Evolutionary conservation across 2,329 filamentous ascomycete genomes (phyloP), one percentile per base, ranked within the genome.

Genomic region (Trichophyton simii): DNA sequence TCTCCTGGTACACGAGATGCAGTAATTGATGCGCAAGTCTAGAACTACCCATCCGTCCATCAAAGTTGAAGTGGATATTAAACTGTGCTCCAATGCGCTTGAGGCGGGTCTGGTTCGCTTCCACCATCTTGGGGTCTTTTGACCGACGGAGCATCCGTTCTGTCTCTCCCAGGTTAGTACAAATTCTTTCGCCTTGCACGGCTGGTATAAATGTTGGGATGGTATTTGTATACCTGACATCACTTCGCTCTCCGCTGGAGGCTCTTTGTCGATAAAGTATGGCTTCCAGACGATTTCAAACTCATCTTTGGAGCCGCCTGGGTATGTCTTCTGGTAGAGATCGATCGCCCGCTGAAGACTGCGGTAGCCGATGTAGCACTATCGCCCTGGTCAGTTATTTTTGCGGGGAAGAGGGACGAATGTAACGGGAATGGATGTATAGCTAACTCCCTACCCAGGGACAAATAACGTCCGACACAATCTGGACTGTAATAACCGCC

Each of bases 121-220:
- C 34, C n/a, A 66, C 65, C 54, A 64, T 63, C 8, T 66, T 36
- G 1, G 60, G 36, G 9, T 42, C 59, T 52, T 52, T 52, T 57
- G 67, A 65, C 13, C 61, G 64, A 18, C 63, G 62, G 15, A 61
- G 50, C 67, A 67, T 69, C 6, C 66, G 65, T 18, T 69, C 67
- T 67, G 54, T 1, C 3, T 3, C 20, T 41, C 48, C 31, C 20
- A 22, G 5, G 11, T 31, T 11, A 52, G 20, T 50, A 9, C 15
- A 52, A 3, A n/a, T 54, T 11, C 13, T 25, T 50, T 22, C n/a
- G 1, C 46, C 46, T 18, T 50, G 5, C 8, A 2, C 22, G n/a
- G 15, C 15, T n/a, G 18, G 18, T 50, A 50, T 25, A 22, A 8
- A 20, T 8, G 6, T 20, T 3, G 46, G n/a, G 9, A 50, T 4